Evolutionary conservation across 176 grass and related monocot genomes (phyloP).

Genomic region (Guadua angustifolia): DNA sequence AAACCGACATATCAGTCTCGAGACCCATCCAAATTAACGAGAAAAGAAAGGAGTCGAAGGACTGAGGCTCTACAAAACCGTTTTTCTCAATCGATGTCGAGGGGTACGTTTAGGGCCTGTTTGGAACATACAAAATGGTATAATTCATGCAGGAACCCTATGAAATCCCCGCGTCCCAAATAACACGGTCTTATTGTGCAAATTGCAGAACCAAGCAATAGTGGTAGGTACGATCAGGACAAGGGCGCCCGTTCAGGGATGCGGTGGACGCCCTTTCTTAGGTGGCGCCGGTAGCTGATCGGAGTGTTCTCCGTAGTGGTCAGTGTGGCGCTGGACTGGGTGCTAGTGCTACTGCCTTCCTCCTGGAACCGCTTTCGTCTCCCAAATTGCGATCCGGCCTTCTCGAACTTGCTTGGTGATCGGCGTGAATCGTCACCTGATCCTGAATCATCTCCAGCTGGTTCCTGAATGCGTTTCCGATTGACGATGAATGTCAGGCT

Average conservation of each 20-base stretch:
- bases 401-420: background rate
- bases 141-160: background rate
- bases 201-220: background rate
- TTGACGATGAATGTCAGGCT: background rate
- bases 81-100: too few species aligned
- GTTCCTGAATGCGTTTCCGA: background rate
- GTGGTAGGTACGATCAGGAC: background rate
- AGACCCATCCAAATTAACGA: too few species aligned
- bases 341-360: background rate
- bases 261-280: conserved; percentile 10
- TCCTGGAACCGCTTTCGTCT: background rate
- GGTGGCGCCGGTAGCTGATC: background rate
- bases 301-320: background rate
- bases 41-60: too few species aligned
- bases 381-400: background rate
- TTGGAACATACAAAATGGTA: too few species aligned
- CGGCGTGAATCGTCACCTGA: background rate
- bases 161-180: background rate
- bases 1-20: too few species aligned
- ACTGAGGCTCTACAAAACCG: too few species aligned
- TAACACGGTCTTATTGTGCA: background rate
- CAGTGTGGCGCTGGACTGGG: background rate
- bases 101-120: too few species aligned
- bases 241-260: background rate
- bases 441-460: background rate